Base-by-base conservation (phyloP, 768 basidiomycete genomes). In the Guyanaporus albipodus region DNA sequence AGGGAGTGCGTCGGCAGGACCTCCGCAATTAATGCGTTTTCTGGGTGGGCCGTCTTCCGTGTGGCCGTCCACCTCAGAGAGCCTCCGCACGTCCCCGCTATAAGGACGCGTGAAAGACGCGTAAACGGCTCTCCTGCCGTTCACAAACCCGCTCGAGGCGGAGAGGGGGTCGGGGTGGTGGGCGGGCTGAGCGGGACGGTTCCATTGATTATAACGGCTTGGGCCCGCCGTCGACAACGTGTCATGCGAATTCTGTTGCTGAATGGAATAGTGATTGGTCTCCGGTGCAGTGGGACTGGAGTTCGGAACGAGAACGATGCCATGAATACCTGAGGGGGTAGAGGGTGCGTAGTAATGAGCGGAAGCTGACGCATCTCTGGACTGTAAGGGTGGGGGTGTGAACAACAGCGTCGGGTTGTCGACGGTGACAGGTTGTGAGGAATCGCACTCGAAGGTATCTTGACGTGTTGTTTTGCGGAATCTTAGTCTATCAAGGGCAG, bases 351-450 rank as follows among this genome's bases (percentile, higher is more conserved):
- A 80, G 63, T 59, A 86, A 49, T 78, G 80, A 46, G 83, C 80
- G 65, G 76, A 59, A 31, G 79, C 66, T n/a, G 83, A 85, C 35
- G 77, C 85, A 72, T 90, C 87, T 57, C 87, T 78, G 49, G 85
- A 86, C 70, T 90, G 87, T 29, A 76, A 37, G 8, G 83, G 83
- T 48, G 75, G 80, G 12, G 55, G 48, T 29, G 35, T 52, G 33
- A 58, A 57, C 44, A 60, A 38, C 32, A 55, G 54, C 26, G 80
- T 65, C 23, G 82, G 82, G 39, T 75, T 82, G 70, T 87, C 85
- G 56, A 80, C 71, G 48, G 81, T 78, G 63, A 83, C 80, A 18
- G 77, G 46, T 4, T 78, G 82, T 48, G 76, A 75, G 17, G 62
- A 53, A 42, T 52, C 58, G 52, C 33, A 38, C 41, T 57, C 55